Base-by-base conservation (phyloP, 352 stramenopile genomes). In the Phytophthora tubulina region DNA sequence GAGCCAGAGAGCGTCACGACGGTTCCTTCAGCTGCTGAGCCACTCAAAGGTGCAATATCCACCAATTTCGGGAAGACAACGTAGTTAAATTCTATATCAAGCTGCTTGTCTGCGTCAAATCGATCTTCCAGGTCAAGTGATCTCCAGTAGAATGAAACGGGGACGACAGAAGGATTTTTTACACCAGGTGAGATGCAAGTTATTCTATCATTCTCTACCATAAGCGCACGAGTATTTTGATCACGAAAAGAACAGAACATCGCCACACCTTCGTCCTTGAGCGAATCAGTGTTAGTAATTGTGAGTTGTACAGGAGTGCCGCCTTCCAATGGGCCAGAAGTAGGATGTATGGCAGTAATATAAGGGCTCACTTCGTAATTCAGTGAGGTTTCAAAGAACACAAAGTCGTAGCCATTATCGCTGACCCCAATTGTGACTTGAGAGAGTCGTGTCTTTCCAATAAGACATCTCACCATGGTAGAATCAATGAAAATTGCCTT, bases 191-290 rank as follows among this genome's bases (percentile, higher is more conserved):
- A 71, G 10, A 70, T 41, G 17, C 80, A 87, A 9, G 3, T 64
- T 32, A 67, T 35, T 35, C 21, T 53, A 31, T 67, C 53, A 14
- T 67, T 33, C 13, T 62, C 63, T 1, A 73, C 17, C 4, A 73
- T n/a, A 0, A 82, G 5, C 6, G 67, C 78, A 32, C 9, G 35
- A n/a, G 60, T 62, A 51, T 85, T 51, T 36, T 65, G 56, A 4
- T 59, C 64, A 3, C 75, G 77, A 72, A 89, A 89, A 1, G 58
- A 72, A 21, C 81, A 89, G 51, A 76, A 82, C 6, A 79, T 33
- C 11, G 9, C 8, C 7, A 48, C 55, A 0, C 66, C 7, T 49
- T 63, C 55, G 14, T 46, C 11, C 15, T 42, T 35, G 9, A 82
- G 39, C 2, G 14, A 30, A 15, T 69, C 17, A 5, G 39, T 3